Evolutionary conservation across 179 eudicot genomes (phyloP).

Genomic region (Camellia oleifera): DNA sequence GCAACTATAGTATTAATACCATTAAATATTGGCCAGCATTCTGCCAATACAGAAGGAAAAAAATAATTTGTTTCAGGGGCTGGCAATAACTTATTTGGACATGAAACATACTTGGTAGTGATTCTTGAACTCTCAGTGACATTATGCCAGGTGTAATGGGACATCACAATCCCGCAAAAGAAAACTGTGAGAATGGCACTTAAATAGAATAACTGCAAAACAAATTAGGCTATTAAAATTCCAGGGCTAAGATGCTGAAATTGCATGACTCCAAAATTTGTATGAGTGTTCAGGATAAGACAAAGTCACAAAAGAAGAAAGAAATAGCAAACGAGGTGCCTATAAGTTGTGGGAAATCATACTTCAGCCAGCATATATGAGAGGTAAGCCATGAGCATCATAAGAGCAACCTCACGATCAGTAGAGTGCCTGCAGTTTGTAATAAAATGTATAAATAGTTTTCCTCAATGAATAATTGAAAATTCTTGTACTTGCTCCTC

Average conservation of each 20-base stretch:
- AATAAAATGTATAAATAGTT: neutral
- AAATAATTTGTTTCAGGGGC: no score
- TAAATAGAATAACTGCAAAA: slow-evolving; percentile 73
- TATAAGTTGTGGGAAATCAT: slow-evolving; percentile 26
- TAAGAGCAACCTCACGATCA: slow-evolving; percentile 96
- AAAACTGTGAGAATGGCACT: slow-evolving; percentile 98
- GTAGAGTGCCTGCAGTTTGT: slow-evolving; percentile 82
- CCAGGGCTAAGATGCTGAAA: slow-evolving; percentile 1
- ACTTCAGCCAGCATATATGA: slow-evolving; percentile 99
- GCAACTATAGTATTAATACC: neutral
- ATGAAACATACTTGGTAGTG: no score
- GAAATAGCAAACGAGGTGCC: slow-evolving; percentile 18
- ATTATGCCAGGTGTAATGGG: slow-evolving; percentile 99
- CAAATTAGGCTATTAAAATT: slow-evolving; percentile 10
- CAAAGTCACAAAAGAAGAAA: neutral
- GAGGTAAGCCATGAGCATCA: slow-evolving; percentile 97
- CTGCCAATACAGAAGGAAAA: no score
- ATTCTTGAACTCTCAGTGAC: slow-evolving; percentile 31
- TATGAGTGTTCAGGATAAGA: neutral
- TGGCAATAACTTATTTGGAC: no score
- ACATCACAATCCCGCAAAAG: slow-evolving; percentile 99
- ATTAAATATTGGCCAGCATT: neutral
- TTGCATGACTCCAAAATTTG: neutral
- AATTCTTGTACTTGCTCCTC: neutral
- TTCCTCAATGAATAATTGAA: neutral